Conservation (phyloP, 2,329 filamentous ascomycete species). For the Ophiocordyceps camponoti-floridani region DNA sequence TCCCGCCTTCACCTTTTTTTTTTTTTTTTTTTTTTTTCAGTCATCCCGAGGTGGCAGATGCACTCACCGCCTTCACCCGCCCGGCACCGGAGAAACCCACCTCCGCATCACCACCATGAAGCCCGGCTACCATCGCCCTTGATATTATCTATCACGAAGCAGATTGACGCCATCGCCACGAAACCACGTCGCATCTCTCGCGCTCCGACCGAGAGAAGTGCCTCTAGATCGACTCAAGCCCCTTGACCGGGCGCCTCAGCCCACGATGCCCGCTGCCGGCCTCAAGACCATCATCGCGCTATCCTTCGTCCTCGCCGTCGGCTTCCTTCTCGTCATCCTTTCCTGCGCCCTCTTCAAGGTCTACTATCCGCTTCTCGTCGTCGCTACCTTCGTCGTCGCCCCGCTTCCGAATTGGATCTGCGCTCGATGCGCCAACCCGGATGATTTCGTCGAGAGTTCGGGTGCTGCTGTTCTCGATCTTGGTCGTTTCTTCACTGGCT, state of each 20-base stretch:
- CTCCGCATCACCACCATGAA: too few relatives aligned
- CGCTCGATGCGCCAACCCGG: slow-evolving; percentile 68
- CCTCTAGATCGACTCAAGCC: not conserved
- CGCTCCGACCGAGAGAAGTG: not conserved
- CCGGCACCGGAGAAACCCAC: not conserved
- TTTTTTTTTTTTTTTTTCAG: not conserved
- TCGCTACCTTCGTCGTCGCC: slow-evolving; percentile 85
- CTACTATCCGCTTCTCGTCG: slow-evolving; percentile 89
- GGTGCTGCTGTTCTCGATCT: slow-evolving; percentile 80
- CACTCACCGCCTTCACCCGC: not conserved
- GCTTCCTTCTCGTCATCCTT: slow-evolving; percentile 96
- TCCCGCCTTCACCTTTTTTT: not conserved
- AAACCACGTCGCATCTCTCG: too few relatives aligned
- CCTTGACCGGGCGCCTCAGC: too few relatives aligned
- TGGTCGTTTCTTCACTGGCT: slow-evolving; percentile 84
- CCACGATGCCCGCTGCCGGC: slow-evolving; percentile 56
- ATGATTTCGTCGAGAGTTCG: slow-evolving; percentile 83
- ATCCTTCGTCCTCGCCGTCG: slow-evolving; percentile 96
- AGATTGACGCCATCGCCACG: too few relatives aligned
- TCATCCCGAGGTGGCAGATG: too few relatives aligned
- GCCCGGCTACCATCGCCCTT: too few relatives aligned
- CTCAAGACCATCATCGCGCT: slow-evolving; percentile 98
- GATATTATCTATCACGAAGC: too few relatives aligned
- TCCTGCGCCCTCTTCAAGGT: slow-evolving; percentile 89
- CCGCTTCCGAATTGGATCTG: slow-evolving; percentile 96